Percentiles rank a stretch among this genome's conserved stretches.
Evolutionary conservation across 2,329 filamentous ascomycete species (phyloP).

Genomic region (Fonsecaea erecta): DNA sequence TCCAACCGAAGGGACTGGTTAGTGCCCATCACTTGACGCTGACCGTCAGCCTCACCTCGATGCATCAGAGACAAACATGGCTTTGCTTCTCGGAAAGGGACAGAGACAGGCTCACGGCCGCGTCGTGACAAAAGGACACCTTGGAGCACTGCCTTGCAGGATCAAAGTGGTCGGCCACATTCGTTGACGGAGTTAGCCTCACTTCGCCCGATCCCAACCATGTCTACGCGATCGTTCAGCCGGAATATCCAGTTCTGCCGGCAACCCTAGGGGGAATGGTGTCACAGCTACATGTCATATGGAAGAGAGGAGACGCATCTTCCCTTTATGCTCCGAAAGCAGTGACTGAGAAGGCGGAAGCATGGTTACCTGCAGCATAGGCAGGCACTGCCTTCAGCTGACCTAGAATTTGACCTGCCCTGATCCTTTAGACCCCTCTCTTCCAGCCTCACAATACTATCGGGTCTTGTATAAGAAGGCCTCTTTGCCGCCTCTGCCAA

Average conservation of each 20-base stretch:
- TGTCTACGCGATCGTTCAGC: not conserved
- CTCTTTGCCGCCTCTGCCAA: not conserved
- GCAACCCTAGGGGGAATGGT: not conserved
- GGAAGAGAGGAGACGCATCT: not conserved
- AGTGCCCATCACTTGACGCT: not conserved
- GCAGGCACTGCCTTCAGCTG: not conserved
- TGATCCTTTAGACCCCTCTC: not conserved
- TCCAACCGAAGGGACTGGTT: not conserved
- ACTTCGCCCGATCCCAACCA: not conserved
- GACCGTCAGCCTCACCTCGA: not conserved
- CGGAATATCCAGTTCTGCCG: not conserved
- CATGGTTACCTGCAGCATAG: not conserved
- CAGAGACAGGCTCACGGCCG: not conserved
- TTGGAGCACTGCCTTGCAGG: not conserved
- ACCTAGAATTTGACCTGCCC: not conserved
- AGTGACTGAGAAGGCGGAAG: not conserved
- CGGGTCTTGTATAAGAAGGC: not conserved
- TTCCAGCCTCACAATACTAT: not conserved
- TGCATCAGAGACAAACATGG: not conserved
- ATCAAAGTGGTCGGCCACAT: not conserved
- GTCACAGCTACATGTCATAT: not conserved
- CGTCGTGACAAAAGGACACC: not conserved
- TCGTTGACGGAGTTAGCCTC: not conserved
- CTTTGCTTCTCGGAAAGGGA: not conserved
- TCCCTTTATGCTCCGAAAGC: not conserved